A percentile compares a stretch with the other conserved stretches of the same genome.
Conservation (phyloP, 1,284 basidiomycete genomes). For the Moesziomyces globuligerus region DNA sequence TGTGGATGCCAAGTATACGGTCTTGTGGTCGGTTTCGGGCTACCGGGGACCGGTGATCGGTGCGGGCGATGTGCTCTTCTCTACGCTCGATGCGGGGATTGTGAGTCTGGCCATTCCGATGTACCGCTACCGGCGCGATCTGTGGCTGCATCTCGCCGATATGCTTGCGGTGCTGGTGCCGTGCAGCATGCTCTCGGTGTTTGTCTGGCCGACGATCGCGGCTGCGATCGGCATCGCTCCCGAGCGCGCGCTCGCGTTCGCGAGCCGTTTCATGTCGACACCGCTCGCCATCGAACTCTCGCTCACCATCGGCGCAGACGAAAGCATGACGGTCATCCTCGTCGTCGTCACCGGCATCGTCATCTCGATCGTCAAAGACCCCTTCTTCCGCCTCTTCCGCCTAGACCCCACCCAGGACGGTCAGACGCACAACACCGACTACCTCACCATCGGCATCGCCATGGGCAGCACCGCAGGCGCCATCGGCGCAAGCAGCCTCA, state of each 20-base stretch:
- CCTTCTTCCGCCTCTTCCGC: slow-evolving; percentile 49
- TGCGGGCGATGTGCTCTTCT: slow-evolving; percentile 56
- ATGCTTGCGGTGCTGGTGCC: slow-evolving; percentile 52
- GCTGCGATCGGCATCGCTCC: slow-evolving; percentile 40
- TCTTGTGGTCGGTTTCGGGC: slow-evolving; percentile 38
- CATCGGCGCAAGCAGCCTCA: slow-evolving; percentile 53
- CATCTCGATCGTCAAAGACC: slow-evolving; percentile 56
- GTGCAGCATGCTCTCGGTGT: slow-evolving; percentile 45
- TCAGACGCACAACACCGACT: slow-evolving; percentile 13
- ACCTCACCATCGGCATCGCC: slow-evolving; percentile 54
- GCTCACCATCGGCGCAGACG: slow-evolving; percentile 53
- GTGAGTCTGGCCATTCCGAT: slow-evolving; percentile 58
- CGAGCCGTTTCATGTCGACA: slow-evolving; percentile 56
- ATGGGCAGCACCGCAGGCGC: slow-evolving; percentile 59
- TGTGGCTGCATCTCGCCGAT: slow-evolving; percentile 35
- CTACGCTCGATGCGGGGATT: slow-evolving; percentile 58
- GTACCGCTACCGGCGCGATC: slow-evolving; percentile 57
- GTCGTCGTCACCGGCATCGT: slow-evolving; percentile 61
- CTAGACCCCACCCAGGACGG: slow-evolving; percentile 29
- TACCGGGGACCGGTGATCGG: slow-evolving; percentile 58
- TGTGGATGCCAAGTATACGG: slow-evolving; percentile 50
- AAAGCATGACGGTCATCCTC: slow-evolving; percentile 56
- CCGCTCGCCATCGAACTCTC: slow-evolving; percentile 59
- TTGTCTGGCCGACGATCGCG: slow-evolving; percentile 52
- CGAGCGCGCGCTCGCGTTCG: slow-evolving; percentile 45